Conservation (phyloP, 805 yeast genomes). For the Yamadazyma scolyti region DNA sequence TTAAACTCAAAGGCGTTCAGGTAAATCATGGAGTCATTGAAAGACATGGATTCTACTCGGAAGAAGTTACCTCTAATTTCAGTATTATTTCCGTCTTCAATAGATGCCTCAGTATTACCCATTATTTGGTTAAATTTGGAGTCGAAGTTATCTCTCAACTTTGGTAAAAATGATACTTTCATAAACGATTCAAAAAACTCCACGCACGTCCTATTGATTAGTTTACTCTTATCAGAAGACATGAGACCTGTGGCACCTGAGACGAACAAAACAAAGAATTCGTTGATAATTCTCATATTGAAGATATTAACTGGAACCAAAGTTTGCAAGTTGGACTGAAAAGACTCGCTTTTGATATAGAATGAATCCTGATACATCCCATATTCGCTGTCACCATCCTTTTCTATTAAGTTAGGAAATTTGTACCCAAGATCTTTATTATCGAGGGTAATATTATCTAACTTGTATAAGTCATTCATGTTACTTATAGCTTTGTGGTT, state of each 20-base stretch:
- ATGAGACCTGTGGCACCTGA: slow-evolving; percentile 43
- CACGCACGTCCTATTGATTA: slow-evolving; percentile 17
- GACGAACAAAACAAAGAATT: slow-evolving; percentile 64
- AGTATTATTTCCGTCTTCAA: slow-evolving; percentile 3
- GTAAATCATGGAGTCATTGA: slow-evolving; percentile 18
- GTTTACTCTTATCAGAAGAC: slow-evolving; percentile 3
- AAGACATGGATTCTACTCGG: slow-evolving; percentile 4
- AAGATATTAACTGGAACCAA: slow-evolving; percentile 68
- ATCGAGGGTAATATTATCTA: slow-evolving; percentile 18
- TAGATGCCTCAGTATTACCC: slow-evolving; percentile 10
- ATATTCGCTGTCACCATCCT: slow-evolving; percentile 3
- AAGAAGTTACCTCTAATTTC: slow-evolving; percentile 2
- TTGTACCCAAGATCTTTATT: slow-evolving; percentile 1
- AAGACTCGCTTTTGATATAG: slow-evolving; percentile 59
- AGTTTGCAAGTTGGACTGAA: slow-evolving; percentile 54
- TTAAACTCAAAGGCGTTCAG: slow-evolving; percentile 46
- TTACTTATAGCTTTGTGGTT: slow-evolving; percentile 10
- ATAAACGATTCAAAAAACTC: slow-evolving; percentile 62
- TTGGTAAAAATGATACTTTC: slow-evolving; percentile 60
- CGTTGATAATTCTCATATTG: slow-evolving; percentile 77
- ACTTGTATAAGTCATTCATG: slow-evolving; percentile 18
- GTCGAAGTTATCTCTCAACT: slow-evolving; percentile 54
- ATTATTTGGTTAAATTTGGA: slow-evolving; percentile 45
- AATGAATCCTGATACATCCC: slow-evolving; percentile 22
- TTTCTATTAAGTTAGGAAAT: slow-evolving; percentile 8